Percentiles rank a stretch among this genome's conserved stretches.
These are phyloP conservation scores for Rhodotorula sp. DNA, from an alignment of 1,284 basidiomycete species.

Conservation along the genomic window DNA sequence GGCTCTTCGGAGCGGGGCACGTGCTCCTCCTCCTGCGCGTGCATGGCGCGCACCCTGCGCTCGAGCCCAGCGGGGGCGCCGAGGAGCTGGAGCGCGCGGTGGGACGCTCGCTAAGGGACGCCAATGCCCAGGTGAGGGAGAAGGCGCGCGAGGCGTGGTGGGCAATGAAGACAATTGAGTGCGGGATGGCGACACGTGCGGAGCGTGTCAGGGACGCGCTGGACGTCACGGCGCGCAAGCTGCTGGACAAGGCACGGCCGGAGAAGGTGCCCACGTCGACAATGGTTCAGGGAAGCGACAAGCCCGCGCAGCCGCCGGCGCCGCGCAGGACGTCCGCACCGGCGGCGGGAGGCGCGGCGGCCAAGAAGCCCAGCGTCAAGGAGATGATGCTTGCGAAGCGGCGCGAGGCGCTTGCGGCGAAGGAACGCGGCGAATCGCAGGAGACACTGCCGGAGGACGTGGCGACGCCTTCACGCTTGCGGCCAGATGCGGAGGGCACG, in stretches of 20 bases:
- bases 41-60: conserved; percentile 45
- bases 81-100: conserved; percentile 72
- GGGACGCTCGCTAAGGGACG: conserved; percentile 71
- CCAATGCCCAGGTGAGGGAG: conserved; percentile 77
- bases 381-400: conserved; percentile 30
- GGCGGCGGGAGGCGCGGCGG: neutral
- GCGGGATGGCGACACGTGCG: conserved; percentile 72
- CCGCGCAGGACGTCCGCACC: neutral
- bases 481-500: neutral
- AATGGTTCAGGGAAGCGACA: neutral
- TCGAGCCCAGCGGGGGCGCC: conserved; percentile 59
- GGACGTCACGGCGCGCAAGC: conserved; percentile 72
- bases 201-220: conserved; percentile 65
- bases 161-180: conserved; percentile 63
- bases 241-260: conserved; percentile 81
- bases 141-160: conserved; percentile 75
- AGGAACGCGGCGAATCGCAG: neutral
- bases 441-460: neutral
- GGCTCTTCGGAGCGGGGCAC: conserved; percentile 62
- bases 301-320: neutral
- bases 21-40: conserved; percentile 48
- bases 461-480: neutral
- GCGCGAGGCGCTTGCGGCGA: conserved; percentile 12
- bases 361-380: conserved; percentile 32
- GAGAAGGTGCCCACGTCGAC: conserved; percentile 46